Percentiles rank a stretch among this genome's conserved stretches.
Conservation (phyloP, 257 asterid species). For the Penstemon eatonii region DNA sequence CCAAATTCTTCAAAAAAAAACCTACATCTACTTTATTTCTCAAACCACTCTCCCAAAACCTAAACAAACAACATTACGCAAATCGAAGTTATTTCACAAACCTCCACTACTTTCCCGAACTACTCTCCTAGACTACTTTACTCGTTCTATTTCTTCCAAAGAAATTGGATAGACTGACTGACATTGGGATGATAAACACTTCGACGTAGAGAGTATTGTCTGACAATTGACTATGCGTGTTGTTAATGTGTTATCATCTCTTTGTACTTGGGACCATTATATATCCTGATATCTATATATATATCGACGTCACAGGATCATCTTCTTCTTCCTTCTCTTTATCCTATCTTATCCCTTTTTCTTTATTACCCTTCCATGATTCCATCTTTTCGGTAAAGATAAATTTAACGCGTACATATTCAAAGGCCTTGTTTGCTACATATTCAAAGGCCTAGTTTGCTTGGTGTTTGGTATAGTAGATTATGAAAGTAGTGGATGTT, state of each 20-base stretch:
- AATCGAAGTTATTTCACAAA: no score
- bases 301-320: background rate
- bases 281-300: background rate
- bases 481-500: no score
- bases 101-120: no score
- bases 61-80: no score
- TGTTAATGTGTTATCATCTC: background rate
- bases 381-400: background rate
- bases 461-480: no score
- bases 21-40: no score
- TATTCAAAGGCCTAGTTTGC: no score
- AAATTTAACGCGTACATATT: no score
- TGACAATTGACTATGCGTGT: conserved; percentile 1
- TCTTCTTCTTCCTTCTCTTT: background rate
- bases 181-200: background rate
- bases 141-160: conserved; percentile 18
- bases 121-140: no score
- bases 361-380: background rate
- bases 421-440: no score
- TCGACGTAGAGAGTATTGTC: background rate
- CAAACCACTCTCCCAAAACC: no score
- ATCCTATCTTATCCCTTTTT: conserved; percentile 24
- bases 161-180: conserved; percentile 16
- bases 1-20: no score
- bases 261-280: conserved; percentile 22